Conservation (phyloP, 192 early-diverging fungal genomes). For the Endogone sp. region DNA sequence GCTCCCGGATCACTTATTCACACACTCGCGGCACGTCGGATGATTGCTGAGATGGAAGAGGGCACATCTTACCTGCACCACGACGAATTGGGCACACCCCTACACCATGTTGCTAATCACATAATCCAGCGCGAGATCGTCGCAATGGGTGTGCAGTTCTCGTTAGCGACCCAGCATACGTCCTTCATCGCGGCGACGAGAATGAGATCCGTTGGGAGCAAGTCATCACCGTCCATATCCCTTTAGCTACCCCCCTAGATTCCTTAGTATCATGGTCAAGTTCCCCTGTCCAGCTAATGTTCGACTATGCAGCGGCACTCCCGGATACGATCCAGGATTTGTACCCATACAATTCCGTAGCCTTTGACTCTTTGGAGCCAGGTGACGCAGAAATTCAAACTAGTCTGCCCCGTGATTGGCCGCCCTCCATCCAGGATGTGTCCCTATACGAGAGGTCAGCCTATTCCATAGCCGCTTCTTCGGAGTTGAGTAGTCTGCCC, state of each 20-base stretch:
- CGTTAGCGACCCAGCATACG: not conserved
- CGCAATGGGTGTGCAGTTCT: conserved; percentile 22
- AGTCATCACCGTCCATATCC: not conserved
- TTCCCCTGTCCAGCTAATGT: not conserved
- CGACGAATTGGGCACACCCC: not conserved
- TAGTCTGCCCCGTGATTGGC: too few species aligned
- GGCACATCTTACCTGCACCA: conserved; percentile 35
- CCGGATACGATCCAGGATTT: too few species aligned
- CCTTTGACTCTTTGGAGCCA: too few species aligned
- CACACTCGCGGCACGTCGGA: conserved; percentile 36
- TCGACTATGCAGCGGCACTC: too few species aligned
- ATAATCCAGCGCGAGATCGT: conserved; percentile 34
- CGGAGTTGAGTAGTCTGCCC: too few species aligned
- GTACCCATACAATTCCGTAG: too few species aligned
- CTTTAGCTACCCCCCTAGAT: not conserved
- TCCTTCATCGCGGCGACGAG: not conserved
- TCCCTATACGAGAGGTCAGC: too few species aligned
- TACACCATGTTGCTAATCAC: not conserved
- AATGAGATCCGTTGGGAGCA: not conserved
- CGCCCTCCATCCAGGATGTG: too few species aligned
- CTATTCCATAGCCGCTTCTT: too few species aligned
- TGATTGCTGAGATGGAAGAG: conserved; percentile 44
- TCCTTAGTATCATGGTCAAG: not conserved
- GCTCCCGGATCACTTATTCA: conserved; percentile 24
- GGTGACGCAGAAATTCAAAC: too few species aligned